Percentiles rank a stretch among this genome's conserved stretches.
Evolutionary conservation across 306 rosid genomes (phyloP).

Genomic region (Lathyrus oleraceus): DNA sequence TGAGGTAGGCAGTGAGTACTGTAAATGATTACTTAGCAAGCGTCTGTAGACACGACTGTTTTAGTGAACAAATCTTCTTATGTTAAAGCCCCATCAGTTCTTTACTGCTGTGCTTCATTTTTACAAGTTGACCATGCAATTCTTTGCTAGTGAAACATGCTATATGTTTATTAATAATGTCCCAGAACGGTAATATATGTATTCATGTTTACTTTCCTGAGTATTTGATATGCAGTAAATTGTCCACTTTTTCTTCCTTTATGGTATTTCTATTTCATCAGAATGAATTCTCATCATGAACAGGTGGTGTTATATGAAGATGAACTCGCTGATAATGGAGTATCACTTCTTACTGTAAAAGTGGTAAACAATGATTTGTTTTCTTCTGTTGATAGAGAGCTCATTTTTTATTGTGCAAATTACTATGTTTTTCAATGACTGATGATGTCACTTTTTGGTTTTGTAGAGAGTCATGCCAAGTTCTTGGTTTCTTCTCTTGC

Average conservation of each 20-base stretch:
- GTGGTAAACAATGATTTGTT: conserved; percentile 62
- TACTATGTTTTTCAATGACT: conserved; percentile 37
- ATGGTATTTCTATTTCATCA: conserved; percentile 32
- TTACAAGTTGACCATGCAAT: not conserved
- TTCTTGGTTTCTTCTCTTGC: conserved; percentile 95
- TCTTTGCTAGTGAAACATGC: conserved; percentile 14
- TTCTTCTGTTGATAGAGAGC: conserved; percentile 28
- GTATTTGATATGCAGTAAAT: conserved; percentile 20
- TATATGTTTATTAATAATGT: conserved; percentile 4
- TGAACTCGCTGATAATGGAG: conserved; percentile 93
- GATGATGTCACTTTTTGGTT: conserved; percentile 38
- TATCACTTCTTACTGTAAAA: conserved; percentile 90
- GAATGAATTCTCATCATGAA: conserved; percentile 34
- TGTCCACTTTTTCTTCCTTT: conserved; percentile 30
- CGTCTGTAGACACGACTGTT: not conserved
- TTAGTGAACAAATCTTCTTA: conserved; percentile 4
- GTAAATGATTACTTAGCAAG: conserved; percentile 13
- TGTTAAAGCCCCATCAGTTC: conserved; percentile 13
- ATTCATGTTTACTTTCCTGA: conserved; percentile 18
- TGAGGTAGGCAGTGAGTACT: conserved; percentile 63
- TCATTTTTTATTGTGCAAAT: conserved; percentile 2
- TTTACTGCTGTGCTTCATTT: conserved; percentile 2
- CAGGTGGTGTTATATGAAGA: conserved; percentile 97
- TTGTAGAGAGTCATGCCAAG: conserved; percentile 95
- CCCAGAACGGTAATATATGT: conserved; percentile 2